Evolutionary conservation across 140 eudicot genomes (phyloP).

Genomic region (Bidens hawaiensis): DNA sequence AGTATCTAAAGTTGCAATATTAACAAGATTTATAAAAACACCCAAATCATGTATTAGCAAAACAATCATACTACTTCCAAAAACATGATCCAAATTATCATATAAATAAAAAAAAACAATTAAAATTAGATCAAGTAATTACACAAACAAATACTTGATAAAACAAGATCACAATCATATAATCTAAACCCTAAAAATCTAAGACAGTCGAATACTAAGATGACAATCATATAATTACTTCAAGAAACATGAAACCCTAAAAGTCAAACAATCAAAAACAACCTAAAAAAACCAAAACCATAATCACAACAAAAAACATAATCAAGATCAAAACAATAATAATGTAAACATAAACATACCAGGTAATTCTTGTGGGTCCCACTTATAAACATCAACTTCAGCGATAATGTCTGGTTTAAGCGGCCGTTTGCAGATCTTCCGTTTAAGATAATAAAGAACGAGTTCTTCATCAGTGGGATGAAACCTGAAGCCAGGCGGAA

Average conservation of each 20-base stretch:
- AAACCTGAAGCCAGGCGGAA: conserved; percentile 85
- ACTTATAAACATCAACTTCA: conserved; percentile 82
- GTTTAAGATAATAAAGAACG: conserved; percentile 69
- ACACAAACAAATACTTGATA: no score
- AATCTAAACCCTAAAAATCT: background rate
- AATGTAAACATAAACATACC: conserved; percentile 47
- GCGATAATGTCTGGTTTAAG: conserved; percentile 53
- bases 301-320: no score
- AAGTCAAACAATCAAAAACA: background rate
- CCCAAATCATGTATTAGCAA: background rate
- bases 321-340: background rate
- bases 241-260: no score
- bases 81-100: conserved; percentile 5
- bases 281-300: no score
- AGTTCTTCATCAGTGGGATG: conserved; percentile 95
- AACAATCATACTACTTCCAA: background rate
- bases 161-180: background rate
- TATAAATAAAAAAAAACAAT: background rate
- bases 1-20: background rate
- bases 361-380: conserved; percentile 89
- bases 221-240: background rate
- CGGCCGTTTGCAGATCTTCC: conserved; percentile 70
- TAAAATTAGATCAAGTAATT: background rate
- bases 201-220: conserved; percentile 6
- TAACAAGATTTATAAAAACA: background rate